Evolutionary conservation across 805 yeast species (phyloP), one percentile per base, ranked within the genome.

Genomic region (Danielozyma ontarioensis): DNA sequence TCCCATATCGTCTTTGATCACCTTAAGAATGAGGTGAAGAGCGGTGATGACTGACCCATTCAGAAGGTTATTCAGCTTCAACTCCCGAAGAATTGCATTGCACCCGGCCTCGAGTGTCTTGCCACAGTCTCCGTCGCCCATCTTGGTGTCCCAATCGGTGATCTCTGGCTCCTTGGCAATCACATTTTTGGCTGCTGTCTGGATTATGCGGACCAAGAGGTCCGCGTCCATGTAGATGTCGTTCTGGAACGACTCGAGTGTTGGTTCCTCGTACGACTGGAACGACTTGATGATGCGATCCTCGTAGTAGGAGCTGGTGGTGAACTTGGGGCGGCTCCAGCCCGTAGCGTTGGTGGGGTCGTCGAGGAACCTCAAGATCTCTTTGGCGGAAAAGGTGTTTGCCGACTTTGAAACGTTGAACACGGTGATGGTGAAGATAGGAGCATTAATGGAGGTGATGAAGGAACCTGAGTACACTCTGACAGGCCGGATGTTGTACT

Each of bases 91-190:
- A 3, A 59, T 45, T 1, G 55, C 55, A 31, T 48, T 49, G 14
- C 59, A 64, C 6, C 65, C 68, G 14, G 51, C 41, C 32, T 53
- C 52, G 27, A 63, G 50, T 30, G 62, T 61, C 36, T 59, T 57
- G 23, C 70, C 68, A 46, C 70, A 63, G 33, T 63, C 70, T 11
- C 70, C 70, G 39, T 63, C 70, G n/a, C 70, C 68, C 59, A 61
- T 57, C 37, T 56, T 51, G 16, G 70, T 63, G 37, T 63, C 70
- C 64, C 65, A 63, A 16, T 51, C 53, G 13, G 70, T 63, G 33
- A 62, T 44, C 13, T 55, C 58, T 3, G 64, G 64, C 34, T 62
- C 66, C 27, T 40, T 54, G 3, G 42, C 39, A 31, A 60, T 55
- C 5, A 62, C 44, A 13, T 54, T 57, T 13, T 45, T 32, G 2